Evolutionary conservation across 2,329 filamentous ascomycete species (phyloP).

Genomic region (Phialophora expanda): DNA sequence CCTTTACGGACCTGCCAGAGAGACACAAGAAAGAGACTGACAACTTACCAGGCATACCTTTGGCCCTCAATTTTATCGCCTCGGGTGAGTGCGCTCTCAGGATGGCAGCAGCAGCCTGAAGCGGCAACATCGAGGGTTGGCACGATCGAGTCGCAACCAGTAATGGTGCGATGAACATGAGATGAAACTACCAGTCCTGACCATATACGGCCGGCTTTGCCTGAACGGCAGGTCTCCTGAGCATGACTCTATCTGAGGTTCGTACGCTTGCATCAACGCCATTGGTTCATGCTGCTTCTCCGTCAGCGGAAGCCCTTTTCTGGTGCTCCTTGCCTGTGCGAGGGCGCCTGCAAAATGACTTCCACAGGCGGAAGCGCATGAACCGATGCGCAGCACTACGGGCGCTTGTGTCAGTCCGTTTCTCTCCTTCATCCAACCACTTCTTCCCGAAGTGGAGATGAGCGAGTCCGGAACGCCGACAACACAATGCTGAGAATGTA

Average conservation of each 20-base stretch:
- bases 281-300: conserved; percentile 30
- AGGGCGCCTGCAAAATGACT: conserved; percentile 1
- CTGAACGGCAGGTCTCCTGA: conserved; percentile 6
- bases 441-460: conserved; percentile 41
- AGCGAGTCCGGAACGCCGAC: conserved; percentile 22
- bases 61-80: conserved; percentile 88
- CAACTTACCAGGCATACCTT: conserved; percentile 67
- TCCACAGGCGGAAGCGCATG: conserved; percentile 22
- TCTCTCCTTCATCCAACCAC: conserved; percentile 59
- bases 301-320: conserved; percentile 13
- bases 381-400: conserved; percentile 74
- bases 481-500: conserved; percentile 82
- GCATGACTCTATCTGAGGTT: conserved; percentile 38
- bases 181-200: background rate
- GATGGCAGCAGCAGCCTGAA: conserved; percentile 49
- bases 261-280: conserved; percentile 40
- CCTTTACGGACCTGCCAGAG: conserved; percentile 75
- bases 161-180: background rate
- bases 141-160: conserved; percentile 6
- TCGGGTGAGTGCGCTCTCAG: conserved; percentile 73
- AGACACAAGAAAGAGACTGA: conserved; percentile 53
- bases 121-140: conserved; percentile 61
- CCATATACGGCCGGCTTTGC: conserved; percentile 31
- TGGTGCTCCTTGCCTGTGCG: conserved; percentile 22
- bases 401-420: conserved; percentile 67